phyloP scores from a whole-genome alignment of 78 protist genomes.

The Kipferlia bialata region DNA sequence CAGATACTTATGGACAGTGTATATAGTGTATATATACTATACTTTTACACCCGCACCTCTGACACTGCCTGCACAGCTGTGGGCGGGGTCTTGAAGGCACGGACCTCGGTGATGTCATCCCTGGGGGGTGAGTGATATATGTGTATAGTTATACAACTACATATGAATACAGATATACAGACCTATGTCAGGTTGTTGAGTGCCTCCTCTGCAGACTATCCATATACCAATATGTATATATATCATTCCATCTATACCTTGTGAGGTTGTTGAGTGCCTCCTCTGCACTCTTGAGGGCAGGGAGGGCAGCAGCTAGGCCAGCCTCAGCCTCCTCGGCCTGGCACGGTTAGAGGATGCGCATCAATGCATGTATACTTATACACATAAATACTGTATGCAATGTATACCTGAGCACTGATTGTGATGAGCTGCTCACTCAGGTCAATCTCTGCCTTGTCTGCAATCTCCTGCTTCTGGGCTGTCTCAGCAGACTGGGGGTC shows the following conservation, averaged over 20 bases:
- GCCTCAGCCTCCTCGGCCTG: slow-evolving; percentile 58
- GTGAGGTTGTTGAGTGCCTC: slow-evolving; percentile 36
- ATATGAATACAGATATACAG: no score
- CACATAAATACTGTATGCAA: no score
- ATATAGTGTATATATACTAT: no score
- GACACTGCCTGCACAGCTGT: slow-evolving; percentile 34
- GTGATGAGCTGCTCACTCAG: background rate
- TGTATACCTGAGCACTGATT: no score
- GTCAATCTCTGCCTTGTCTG: slow-evolving; percentile 34
- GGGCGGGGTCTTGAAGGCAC: slow-evolving; percentile 50
- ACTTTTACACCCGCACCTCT: no score
- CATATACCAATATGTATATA: no score
- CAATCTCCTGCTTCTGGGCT: slow-evolving; percentile 26
- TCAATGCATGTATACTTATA: no score
- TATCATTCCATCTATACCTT: no score
- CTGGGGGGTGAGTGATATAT: no score
- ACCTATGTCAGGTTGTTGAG: slow-evolving; percentile 35
- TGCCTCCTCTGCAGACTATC: slow-evolving; percentile 44
- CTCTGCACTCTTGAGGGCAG: slow-evolving; percentile 57
- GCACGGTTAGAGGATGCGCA: no score
- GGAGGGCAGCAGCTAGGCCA: slow-evolving; percentile 61
- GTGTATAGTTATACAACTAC: no score
- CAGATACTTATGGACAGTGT: no score
- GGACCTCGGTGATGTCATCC: slow-evolving; percentile 47
- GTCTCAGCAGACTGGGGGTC: slow-evolving; percentile 5